Evolutionary conservation across 1,284 basidiomycete species (phyloP), one percentile per base, ranked within the genome.

Genomic region (Cutaneotrichosporon mucoides): DNA sequence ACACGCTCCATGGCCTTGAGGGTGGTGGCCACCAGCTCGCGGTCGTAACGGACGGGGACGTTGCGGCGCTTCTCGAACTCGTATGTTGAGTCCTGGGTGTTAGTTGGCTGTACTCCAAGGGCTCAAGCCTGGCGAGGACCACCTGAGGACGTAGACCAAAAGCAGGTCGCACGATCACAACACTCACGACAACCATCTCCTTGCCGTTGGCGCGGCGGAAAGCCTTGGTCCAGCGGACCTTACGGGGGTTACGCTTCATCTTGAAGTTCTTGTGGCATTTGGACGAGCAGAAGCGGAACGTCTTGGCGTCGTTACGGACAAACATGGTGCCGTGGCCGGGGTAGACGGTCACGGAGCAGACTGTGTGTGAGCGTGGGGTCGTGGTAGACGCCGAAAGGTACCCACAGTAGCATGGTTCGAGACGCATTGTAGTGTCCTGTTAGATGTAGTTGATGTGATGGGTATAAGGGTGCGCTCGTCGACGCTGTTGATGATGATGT

Each of bases 181-280:
- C 24, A 79, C 89, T 78, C 73, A 94, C 92, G 72, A 99, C 90
- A 11, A 91, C 95, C 96, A 99, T 99, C 81, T 99, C 96, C 82
- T 99, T 99, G 66, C 96, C 96, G 60, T 93, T 91, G 34, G 96
- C 92, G 78, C 95, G 97, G 70, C 96, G 86, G 85, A 99, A 99
- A 13, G 96, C 96, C 80, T 99, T 99, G 56, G 96, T 99, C 96
- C 96, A 99, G 71, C 92, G 85, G 53, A 99, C 94, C 81, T 99
- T 99, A 66, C 96, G 87, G 51, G 96, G 96, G 81, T 99, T 99
- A 53, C 96, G 89, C 83, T 99, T 99, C 95, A 99, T 97, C 81
- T 97, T 97, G 85, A 97, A 97, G 80, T 96, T 97, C 80, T 97
- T 97, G 78, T 95, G 90, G 76, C 92, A 98, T 89, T 97, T 97